A percentile compares a stretch with the other conserved stretches of the same genome.
Evolutionary conservation across 116 monocot species (phyloP).

Genomic region (Posidonia oceanica): DNA sequence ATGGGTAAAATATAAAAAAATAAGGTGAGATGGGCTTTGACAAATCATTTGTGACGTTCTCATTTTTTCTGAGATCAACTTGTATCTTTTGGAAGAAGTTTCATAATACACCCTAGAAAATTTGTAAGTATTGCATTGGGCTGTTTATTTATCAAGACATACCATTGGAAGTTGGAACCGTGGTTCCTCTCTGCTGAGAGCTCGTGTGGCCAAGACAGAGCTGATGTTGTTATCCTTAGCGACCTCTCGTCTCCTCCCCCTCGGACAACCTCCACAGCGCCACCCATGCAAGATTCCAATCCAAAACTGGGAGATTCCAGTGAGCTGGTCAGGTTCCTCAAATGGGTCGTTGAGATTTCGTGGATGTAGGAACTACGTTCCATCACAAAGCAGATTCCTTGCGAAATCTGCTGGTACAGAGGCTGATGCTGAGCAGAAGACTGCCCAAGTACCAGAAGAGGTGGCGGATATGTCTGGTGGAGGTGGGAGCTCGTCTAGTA

Average conservation of each 20-base stretch:
- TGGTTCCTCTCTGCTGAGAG: too few relatives aligned
- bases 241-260: not conserved
- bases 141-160: too few relatives aligned
- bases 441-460: not conserved
- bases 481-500: constrained; percentile 17
- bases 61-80: too few relatives aligned
- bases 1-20: too few relatives aligned
- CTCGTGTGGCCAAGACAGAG: not conserved
- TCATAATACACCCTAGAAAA: too few relatives aligned
- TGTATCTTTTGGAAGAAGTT: too few relatives aligned
- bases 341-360: constrained; percentile 12
- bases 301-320: constrained; percentile 1
- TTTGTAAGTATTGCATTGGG: too few relatives aligned
- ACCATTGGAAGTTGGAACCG: too few relatives aligned
- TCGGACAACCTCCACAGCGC: not conserved
- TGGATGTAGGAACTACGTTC: not conserved
- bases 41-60: too few relatives aligned
- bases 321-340: not conserved
- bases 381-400: constrained; percentile 4
- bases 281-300: constrained; percentile 3
- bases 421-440: constrained; percentile 8
- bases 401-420: constrained; percentile 16
- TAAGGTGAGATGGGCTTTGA: too few relatives aligned
- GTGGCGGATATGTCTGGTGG: constrained; percentile 1
- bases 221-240: constrained; percentile 16